Evolutionary conservation across 306 rosid species (phyloP).

Genomic region (Casuarina cunninghamiana): DNA sequence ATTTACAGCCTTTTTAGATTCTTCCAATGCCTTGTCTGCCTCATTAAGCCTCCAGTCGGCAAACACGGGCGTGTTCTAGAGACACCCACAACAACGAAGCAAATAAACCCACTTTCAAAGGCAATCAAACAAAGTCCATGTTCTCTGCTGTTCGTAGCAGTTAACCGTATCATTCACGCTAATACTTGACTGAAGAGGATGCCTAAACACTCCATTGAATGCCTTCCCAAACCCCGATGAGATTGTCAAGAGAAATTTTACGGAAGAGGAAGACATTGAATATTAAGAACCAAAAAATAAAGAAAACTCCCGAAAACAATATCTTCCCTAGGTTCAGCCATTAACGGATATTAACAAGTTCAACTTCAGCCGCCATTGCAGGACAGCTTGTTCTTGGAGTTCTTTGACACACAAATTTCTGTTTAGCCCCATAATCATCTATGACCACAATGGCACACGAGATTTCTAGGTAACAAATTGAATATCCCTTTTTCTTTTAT

Average conservation of each 20-base stretch:
- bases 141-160: background rate
- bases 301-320: conserved; percentile 10
- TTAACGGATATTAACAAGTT: conserved; percentile 1
- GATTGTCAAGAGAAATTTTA: background rate
- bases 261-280: background rate
- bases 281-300: background rate
- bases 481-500: conserved; percentile 33
- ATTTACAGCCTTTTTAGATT: background rate
- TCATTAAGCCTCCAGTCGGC: background rate
- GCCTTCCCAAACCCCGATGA: background rate
- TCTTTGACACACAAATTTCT: background rate
- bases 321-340: too few relatives aligned
- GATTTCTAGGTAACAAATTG: conserved; percentile 21
- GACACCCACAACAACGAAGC: background rate
- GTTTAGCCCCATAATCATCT: background rate
- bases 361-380: conserved; percentile 10
- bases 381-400: background rate
- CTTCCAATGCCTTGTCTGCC: background rate
- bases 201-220: background rate
- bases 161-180: background rate
- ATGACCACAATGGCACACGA: background rate
- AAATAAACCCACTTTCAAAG: background rate
- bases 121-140: background rate
- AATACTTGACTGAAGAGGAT: background rate
- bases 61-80: background rate